A percentile compares a stretch with the other conserved stretches of the same genome.
phyloP scores from a whole-genome alignment of 2,329 filamentous ascomycete genomes.

The Colletotrichum phormii region DNA sequence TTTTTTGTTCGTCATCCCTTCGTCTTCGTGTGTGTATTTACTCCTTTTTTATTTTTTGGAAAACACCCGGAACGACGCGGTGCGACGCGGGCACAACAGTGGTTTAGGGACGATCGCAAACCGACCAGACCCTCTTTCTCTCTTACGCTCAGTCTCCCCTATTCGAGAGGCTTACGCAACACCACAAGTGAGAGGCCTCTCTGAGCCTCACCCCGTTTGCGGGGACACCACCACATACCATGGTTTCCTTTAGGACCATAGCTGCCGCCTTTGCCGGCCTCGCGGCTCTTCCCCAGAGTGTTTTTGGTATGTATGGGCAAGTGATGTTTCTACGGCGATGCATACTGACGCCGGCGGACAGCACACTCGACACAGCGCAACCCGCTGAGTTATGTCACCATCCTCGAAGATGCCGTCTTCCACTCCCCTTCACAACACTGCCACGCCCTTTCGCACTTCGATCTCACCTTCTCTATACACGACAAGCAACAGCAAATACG shows the following conservation, averaged over 20 bases:
- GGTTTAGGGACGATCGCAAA: background rate
- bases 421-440: conserved; percentile 83
- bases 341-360: conserved; percentile 41
- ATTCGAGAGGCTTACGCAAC: conserved; percentile 17
- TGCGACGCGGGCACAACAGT: background rate
- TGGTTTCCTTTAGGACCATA: conserved; percentile 48
- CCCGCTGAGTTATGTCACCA: conserved; percentile 79
- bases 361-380: conserved; percentile 81
- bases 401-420: conserved; percentile 80
- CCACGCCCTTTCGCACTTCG: conserved; percentile 84
- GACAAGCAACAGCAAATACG: conserved; percentile 76
- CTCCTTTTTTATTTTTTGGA: conserved; percentile 4
- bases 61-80: background rate
- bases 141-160: conserved; percentile 1
- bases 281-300: conserved; percentile 46
- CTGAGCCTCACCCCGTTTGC: conserved; percentile 31
- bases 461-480: conserved; percentile 83
- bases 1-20: conserved; percentile 7
- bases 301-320: conserved; percentile 43
- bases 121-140: too few relatives aligned
- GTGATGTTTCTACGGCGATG: background rate
- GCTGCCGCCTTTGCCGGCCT: conserved; percentile 46
- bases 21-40: background rate
- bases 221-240: conserved; percentile 40
- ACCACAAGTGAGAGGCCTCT: conserved; percentile 19